phyloP scores from a whole-genome alignment of 805 yeast species.

The Maudiozyma turicensis region DNA sequence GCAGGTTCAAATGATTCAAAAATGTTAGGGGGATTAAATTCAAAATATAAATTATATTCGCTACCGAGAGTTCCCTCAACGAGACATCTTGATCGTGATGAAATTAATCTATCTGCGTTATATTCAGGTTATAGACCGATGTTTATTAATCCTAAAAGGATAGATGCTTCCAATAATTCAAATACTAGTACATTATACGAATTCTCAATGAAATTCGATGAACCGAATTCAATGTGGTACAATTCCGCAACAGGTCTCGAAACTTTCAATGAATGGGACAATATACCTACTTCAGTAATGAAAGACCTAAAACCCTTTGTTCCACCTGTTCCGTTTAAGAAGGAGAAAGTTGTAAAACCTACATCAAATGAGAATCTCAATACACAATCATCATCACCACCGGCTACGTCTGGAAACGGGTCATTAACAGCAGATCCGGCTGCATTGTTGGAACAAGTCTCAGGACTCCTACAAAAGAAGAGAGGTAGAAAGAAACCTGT shows the following conservation, averaged over 20 bases:
- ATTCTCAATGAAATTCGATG: slow-evolving; percentile 25
- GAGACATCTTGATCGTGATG: slow-evolving; percentile 15
- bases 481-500: slow-evolving; percentile 27
- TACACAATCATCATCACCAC: neutral
- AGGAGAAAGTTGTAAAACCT: neutral
- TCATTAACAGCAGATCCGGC: slow-evolving; percentile 1
- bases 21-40: neutral
- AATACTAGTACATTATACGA: slow-evolving; percentile 18
- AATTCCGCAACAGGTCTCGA: slow-evolving; percentile 31
- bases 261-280: slow-evolving; percentile 28
- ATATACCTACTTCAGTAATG: slow-evolving; percentile 25
- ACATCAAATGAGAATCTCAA: neutral
- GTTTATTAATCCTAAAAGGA: slow-evolving; percentile 10
- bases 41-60: slow-evolving; percentile 18
- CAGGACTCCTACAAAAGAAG: slow-evolving; percentile 3
- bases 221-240: slow-evolving; percentile 20
- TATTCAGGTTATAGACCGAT: slow-evolving; percentile 28
- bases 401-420: too few relatives aligned
- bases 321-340: slow-evolving; percentile 16
- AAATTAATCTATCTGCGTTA: slow-evolving; percentile 17
- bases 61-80: slow-evolving; percentile 26
- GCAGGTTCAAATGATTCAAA: neutral
- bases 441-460: slow-evolving; percentile 3
- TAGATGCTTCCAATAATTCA: neutral
- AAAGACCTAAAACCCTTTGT: slow-evolving; percentile 28